Percentiles rank a stretch among this genome's conserved stretches.
Evolutionary conservation across 2,329 filamentous ascomycete species (phyloP).

Genomic region (Penicillium sp.): DNA sequence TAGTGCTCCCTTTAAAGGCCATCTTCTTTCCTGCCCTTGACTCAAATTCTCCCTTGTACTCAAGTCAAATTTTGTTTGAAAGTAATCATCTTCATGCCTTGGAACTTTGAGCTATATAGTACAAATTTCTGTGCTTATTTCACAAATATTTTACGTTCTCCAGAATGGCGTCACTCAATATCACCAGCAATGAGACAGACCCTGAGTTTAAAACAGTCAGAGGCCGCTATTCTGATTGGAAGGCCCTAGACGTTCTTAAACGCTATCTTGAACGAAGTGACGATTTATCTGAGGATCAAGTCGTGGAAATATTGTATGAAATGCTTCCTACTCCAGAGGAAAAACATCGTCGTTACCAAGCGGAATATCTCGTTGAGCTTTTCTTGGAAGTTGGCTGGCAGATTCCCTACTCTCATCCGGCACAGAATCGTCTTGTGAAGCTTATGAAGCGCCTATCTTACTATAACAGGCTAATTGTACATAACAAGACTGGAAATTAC

Average conservation of each 20-base stretch:
- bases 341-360: not conserved
- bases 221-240: constrained; percentile 2
- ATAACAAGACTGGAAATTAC: no score
- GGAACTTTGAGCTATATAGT: no score
- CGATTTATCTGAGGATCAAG: not conserved
- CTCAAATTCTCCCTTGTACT: no score
- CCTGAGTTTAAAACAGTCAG: not conserved
- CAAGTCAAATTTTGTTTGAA: no score
- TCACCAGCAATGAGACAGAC: not conserved
- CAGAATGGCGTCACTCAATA: not conserved
- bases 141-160: no score
- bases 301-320: not conserved
- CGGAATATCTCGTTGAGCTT: not conserved
- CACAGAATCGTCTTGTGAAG: not conserved
- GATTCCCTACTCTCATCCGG: constrained; percentile 2
- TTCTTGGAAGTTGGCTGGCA: not conserved
- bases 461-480: not conserved
- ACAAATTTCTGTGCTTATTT: no score
- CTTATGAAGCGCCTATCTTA: constrained; percentile 40
- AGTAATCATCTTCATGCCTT: no score
- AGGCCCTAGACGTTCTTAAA: not conserved
- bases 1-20: no score
- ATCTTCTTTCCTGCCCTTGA: no score
- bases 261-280: not conserved
- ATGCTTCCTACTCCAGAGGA: not conserved